A percentile compares a stretch with the other conserved stretches of the same genome.
phyloP scores from a whole-genome alignment of 2,329 filamentous ascomycete species.

The Penicillium sp. region DNA sequence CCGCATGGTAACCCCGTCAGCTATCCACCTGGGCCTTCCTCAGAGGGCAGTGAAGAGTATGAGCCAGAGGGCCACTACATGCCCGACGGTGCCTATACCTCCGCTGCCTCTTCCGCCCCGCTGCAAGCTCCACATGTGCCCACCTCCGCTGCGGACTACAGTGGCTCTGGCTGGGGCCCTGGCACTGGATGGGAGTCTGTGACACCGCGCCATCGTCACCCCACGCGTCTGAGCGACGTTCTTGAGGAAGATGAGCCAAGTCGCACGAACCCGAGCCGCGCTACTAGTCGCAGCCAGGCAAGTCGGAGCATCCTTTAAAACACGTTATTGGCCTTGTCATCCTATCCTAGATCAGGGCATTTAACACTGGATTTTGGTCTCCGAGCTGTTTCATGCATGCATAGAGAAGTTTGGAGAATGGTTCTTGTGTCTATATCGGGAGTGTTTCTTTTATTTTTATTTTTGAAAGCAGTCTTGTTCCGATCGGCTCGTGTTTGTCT shows the following conservation, averaged over 20 bases:
- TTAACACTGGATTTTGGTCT: neutral
- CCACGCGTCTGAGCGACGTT: conserved; percentile 83
- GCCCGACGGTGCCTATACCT: conserved; percentile 26
- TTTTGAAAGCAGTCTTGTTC: neutral
- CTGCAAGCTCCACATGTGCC: conserved; percentile 33
- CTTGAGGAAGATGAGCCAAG: conserved; percentile 81
- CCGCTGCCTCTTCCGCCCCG: conserved; percentile 26
- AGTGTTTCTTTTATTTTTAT: neutral
- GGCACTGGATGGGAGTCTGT: conserved; percentile 72
- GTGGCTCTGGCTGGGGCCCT: conserved; percentile 63
- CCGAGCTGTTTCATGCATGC: neutral
- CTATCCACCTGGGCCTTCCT: conserved; percentile 48
- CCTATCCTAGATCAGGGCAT: neutral
- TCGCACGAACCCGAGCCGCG: conserved; percentile 63
- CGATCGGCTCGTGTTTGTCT: neutral
- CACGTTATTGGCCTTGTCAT: neutral
- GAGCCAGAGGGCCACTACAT: conserved; percentile 51
- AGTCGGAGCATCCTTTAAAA: conserved; percentile 6
- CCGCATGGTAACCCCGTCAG: conserved; percentile 60
- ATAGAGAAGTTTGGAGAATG: neutral
- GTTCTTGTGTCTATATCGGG: neutral
- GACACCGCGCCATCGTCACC: conserved; percentile 74
- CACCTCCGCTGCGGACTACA: conserved; percentile 57
- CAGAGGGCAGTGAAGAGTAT: conserved; percentile 55
- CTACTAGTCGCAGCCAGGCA: conserved; percentile 42